Conservation (phyloP, 768 basidiomycete genomes). For the Leccinum subgranulosum region DNA sequence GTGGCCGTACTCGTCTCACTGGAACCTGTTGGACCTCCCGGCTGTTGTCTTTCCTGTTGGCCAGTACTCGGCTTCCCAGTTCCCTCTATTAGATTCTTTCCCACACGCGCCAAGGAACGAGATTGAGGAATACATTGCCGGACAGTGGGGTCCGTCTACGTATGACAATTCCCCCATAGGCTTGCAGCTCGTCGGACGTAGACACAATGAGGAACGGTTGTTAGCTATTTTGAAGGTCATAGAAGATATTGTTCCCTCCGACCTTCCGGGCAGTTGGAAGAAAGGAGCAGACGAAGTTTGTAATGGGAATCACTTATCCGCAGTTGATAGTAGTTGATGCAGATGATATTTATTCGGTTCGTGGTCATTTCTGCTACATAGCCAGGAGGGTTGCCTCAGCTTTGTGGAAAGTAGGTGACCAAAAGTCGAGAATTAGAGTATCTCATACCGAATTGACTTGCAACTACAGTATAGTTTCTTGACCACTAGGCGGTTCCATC, state of each 20-base stretch:
- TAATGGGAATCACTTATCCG: slow-evolving; percentile 8
- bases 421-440: not conserved
- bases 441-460: not conserved
- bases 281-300: slow-evolving; percentile 4
- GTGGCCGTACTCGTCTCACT: slow-evolving; percentile 51
- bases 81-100: slow-evolving; percentile 6
- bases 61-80: slow-evolving; percentile 29
- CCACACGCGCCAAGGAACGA: slow-evolving; percentile 32
- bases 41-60: slow-evolving; percentile 47
- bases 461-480: not conserved
- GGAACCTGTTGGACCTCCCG: slow-evolving; percentile 52
- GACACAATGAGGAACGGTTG: slow-evolving; percentile 48
- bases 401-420: slow-evolving; percentile 11
- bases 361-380: slow-evolving; percentile 10
- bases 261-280: slow-evolving; percentile 9
- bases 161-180: slow-evolving; percentile 44
- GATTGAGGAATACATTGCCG: slow-evolving; percentile 34
- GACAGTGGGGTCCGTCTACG: slow-evolving; percentile 41
- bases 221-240: slow-evolving; percentile 42
- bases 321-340: not conserved
- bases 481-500: not conserved
- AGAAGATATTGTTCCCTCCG: slow-evolving; percentile 28
- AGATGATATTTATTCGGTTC: slow-evolving; percentile 2
- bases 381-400: not conserved
- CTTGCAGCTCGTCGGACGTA: slow-evolving; percentile 49